Percentiles rank a stretch among this genome's conserved stretches.
These are phyloP conservation scores for Phtheirospermum japonicum DNA, from an alignment of 257 asterid species.

Conservation along the genomic window DNA sequence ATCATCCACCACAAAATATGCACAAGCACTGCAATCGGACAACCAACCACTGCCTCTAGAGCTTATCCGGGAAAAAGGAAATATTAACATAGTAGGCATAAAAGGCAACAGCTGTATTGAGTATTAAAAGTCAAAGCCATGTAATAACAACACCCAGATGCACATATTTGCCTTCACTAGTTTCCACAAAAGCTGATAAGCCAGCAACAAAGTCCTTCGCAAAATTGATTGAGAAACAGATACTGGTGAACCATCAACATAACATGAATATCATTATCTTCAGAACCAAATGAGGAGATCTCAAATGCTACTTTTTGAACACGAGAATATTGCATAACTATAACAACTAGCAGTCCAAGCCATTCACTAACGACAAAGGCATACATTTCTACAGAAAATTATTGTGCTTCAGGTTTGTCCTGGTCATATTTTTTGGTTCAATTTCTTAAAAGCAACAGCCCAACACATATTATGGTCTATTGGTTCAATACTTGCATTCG, in stretches of 20 bases:
- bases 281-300: conserved; percentile 12
- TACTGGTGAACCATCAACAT: background rate
- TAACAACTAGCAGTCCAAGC: background rate
- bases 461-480: conserved; percentile 2
- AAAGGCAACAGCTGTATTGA: background rate
- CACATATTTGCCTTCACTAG: background rate
- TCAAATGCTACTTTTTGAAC: conserved; percentile 6
- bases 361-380: conserved; percentile 14
- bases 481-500: conserved; percentile 17
- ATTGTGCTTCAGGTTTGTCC: background rate
- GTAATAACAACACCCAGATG: conserved; percentile 9
- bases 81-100: background rate
- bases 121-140: conserved; percentile 13
- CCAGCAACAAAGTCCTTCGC: background rate
- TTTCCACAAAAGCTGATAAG: conserved; percentile 7
- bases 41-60: conserved; percentile 19
- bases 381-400: background rate
- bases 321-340: background rate
- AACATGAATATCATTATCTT: conserved; percentile 20
- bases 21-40: background rate
- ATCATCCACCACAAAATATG: conserved; percentile 21
- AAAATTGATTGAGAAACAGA: background rate
- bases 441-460: background rate
- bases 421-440: background rate
- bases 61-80: conserved; percentile 6